Evolutionary conservation across 1,284 basidiomycete species (phyloP), one percentile per base, ranked within the genome.

Genomic region (Cryptococcus hybrid): DNA sequence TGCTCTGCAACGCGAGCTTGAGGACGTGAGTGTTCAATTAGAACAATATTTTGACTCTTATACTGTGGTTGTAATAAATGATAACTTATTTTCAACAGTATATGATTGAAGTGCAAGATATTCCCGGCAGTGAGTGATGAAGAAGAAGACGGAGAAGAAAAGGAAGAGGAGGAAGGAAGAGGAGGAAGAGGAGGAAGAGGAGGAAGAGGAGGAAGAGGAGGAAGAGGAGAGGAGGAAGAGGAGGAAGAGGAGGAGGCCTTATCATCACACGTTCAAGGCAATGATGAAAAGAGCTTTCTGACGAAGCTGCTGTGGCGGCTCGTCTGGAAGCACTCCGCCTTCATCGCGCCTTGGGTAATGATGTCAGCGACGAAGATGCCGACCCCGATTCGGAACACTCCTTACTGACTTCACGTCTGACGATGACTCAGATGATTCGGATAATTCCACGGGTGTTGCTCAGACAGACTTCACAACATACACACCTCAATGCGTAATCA

Each of bases 1-100:
- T 65, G 87, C 87, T 67, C 87, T 95, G 72, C 86, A 89, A 82
- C 84, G 86, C 66, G 80, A 85, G 50, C 80, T 97, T 52, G 90
- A 93, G 78, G 86, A 92, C 81, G 92, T 93, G 63, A 69, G 83
- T 68, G 56, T 24, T 24, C 24, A 24, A 24, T 24, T 51, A 51
- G 5, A 7, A 9, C 3, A 11, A 12, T 35, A 12, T 1, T 11
- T 57, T 37, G 24, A 24, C 8, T 47, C 44, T 56, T n/a, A 15
- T 52, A 24, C 34, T 12, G 9, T 55, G 13, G 34, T 24, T 7
- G 30, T 50, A 9, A 6, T 12, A 48, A 47, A 36, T 40, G 30
- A 43, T 52, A 15, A 47, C 35, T 49, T 49, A 62, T 61, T 56
- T 47, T 45, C 87, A 66, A 84, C 57, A 89, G 74, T 82, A 83